A percentile compares a stretch with the other conserved stretches of the same genome.
These are phyloP conservation scores for Dactylis glomerata DNA, from an alignment of 176 grass and related monocot species.

Conservation along the genomic window DNA sequence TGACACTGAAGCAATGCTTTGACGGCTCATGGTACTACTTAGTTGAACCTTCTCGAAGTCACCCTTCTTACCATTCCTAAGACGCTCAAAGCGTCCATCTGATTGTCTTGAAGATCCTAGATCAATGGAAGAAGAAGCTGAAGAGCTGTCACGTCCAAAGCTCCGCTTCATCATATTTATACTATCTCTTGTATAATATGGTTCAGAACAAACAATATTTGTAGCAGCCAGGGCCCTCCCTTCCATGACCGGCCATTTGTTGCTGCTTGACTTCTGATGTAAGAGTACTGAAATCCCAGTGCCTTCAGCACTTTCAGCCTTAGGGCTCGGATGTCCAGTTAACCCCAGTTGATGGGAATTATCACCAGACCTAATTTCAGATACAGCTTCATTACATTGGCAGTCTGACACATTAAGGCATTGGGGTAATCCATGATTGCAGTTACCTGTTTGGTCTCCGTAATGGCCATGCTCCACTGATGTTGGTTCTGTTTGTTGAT, in stretches of 20 bases:
- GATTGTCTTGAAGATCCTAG: slow-evolving; percentile 69
- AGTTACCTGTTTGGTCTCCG: slow-evolving; percentile 26
- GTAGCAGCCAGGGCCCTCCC: slow-evolving; percentile 45
- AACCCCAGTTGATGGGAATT: slow-evolving; percentile 41
- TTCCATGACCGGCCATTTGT: slow-evolving; percentile 59
- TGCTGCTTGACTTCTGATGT: slow-evolving; percentile 62
- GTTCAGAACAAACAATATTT: slow-evolving; percentile 64
- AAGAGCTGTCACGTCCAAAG: slow-evolving; percentile 63
- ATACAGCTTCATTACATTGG: slow-evolving; percentile 18
- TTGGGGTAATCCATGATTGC: slow-evolving; percentile 7
- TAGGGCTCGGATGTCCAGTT: slow-evolving; percentile 17
- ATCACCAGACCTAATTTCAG: slow-evolving; percentile 26
- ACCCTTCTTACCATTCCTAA: slow-evolving; percentile 46
- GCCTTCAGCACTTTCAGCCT: slow-evolving; percentile 46
- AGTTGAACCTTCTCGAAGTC: slow-evolving; percentile 48
- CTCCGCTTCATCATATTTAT: slow-evolving; percentile 64
- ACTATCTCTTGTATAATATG: slow-evolving; percentile 68
- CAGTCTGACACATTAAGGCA: background rate
- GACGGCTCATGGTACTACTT: slow-evolving; percentile 45
- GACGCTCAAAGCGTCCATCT: slow-evolving; percentile 39
- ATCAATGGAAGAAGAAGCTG: slow-evolving; percentile 79
- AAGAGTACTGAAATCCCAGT: slow-evolving; percentile 71
- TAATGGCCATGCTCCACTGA: slow-evolving; percentile 9
- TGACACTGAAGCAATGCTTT: slow-evolving; percentile 69
- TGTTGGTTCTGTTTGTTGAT: slow-evolving; percentile 27